phyloP scores from a whole-genome alignment of 306 rosid genomes.

The Casuarina cunninghamiana region DNA sequence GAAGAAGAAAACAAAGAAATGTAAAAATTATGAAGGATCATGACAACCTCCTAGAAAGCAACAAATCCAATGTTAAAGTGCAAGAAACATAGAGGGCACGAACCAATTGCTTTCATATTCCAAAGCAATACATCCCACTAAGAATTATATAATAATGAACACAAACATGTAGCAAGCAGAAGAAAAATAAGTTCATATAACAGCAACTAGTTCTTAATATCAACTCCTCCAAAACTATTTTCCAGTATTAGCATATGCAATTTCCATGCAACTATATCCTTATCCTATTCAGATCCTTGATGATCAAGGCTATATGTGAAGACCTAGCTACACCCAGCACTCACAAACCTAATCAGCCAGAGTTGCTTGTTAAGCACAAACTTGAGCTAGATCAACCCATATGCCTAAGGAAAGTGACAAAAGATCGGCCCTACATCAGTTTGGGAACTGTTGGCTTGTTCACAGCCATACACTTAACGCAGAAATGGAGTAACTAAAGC shows the following conservation, averaged over 20 bases:
- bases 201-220: neutral
- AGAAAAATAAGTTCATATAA: neutral
- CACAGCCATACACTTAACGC: neutral
- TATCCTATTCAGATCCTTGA: neutral
- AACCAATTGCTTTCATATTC: neutral
- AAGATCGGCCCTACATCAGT: neutral
- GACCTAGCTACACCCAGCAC: neutral
- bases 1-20: conserved; percentile 10
- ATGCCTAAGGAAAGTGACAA: neutral
- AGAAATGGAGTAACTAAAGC: neutral
- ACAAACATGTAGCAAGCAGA: neutral
- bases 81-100: neutral
- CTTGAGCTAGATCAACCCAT: neutral
- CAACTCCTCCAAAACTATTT: no score
- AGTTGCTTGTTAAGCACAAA: neutral
- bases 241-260: no score
- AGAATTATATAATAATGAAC: neutral
- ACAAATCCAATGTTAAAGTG: conserved; percentile 34
- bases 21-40: neutral
- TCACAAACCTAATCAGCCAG: neutral
- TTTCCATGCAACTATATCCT: no score
- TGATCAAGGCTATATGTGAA: neutral
- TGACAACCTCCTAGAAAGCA: neutral
- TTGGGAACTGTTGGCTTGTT: neutral
- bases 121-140: neutral